These are phyloP conservation scores for Barnettozyma hawaiiensis DNA, from an alignment of 1,139 yeast species.

Conservation along the genomic window DNA sequence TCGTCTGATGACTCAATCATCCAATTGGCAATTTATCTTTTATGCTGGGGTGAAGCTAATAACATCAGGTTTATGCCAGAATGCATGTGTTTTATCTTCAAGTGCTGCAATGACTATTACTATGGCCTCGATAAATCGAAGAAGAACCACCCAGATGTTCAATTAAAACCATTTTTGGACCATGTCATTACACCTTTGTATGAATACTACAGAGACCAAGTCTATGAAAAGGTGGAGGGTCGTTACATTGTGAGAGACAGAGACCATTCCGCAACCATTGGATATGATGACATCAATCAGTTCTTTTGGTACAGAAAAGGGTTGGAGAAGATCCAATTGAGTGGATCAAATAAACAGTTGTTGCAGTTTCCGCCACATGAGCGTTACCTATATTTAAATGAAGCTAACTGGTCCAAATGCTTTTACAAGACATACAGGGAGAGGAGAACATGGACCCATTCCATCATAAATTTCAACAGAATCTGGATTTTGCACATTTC, in stretches of 20 bases:
- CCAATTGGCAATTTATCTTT: slow-evolving; percentile 55
- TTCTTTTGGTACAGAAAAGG: slow-evolving; percentile 55
- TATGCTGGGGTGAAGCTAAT: slow-evolving; percentile 80
- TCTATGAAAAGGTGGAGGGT: slow-evolving; percentile 36
- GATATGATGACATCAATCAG: slow-evolving; percentile 63
- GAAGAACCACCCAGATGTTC: slow-evolving; percentile 12
- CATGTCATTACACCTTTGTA: slow-evolving; percentile 68
- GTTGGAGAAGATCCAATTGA: slow-evolving; percentile 38
- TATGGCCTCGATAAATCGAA: slow-evolving; percentile 30
- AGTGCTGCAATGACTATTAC: slow-evolving; percentile 62
- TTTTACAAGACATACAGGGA: slow-evolving; percentile 53
- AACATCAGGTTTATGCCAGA: slow-evolving; percentile 77
- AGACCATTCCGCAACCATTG: slow-evolving; percentile 50
- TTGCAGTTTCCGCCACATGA: slow-evolving; percentile 41
- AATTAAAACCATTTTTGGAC: slow-evolving; percentile 41
- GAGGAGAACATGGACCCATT: slow-evolving; percentile 55
- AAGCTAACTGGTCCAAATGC: slow-evolving; percentile 45
- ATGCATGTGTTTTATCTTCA: slow-evolving; percentile 65
- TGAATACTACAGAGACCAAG: slow-evolving; percentile 47
- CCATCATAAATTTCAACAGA: slow-evolving; percentile 50
- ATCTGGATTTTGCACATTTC: slow-evolving; percentile 59
- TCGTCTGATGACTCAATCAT: slow-evolving; percentile 46
- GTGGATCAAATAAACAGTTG: slow-evolving; percentile 33
- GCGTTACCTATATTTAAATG: slow-evolving; percentile 39
- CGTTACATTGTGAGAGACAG: slow-evolving; percentile 39